Evolutionary conservation across 371 early-diverging fungal species (phyloP), one percentile per base, ranked within the genome.

Genomic region (Mucor irregularis): DNA sequence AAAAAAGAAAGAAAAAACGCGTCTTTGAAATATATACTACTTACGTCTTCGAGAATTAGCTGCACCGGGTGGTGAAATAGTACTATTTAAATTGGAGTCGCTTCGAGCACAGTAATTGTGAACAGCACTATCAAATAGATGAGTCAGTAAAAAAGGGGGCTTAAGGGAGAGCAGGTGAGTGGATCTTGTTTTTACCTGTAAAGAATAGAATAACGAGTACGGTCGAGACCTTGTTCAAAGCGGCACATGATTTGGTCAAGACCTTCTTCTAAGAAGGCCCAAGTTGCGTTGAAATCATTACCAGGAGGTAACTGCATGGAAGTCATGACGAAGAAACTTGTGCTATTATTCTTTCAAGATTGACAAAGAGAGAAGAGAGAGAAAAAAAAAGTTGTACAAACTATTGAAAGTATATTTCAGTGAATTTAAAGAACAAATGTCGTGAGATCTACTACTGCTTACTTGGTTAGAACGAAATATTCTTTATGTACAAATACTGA

Each of bases 101-200:
- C 78, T 71, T 46, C 77, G 68, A 11, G 80, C 90, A 76, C 94
- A 93, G 70, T 88, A 88, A 66, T 93, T 89, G 76, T 93, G 92
- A 45, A 91, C 90, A 61, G 82, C 83, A 64, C 93, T 93, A 62
- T 21, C 6, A 40, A 33, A 31, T 24, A 33, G 48, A 31, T 62
- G 0, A 10, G 26, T 31, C 3, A 30, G n/a, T n/a, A n/a, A n/a
- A n/a, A n/a, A n/a, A n/a, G n/a, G n/a, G n/a, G 35, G 13, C 35
- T 34, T 34, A 13, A 4, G n/a, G 10, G 13, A 38, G 19, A 38
- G n/a, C n/a, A n/a, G n/a, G n/a, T n/a, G n/a, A n/a, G n/a, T n/a
- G n/a, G 16, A 16, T 37, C 7, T 33, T n/a, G 24, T 25, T 67
- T 69, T 72, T 83, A 90, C 91, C 95, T 94, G 78, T 96, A 95